A percentile compares a stretch with the other conserved stretches of the same genome.
phyloP scores from a whole-genome alignment of 331 rosid genomes.

The Stylosanthes scabra region DNA sequence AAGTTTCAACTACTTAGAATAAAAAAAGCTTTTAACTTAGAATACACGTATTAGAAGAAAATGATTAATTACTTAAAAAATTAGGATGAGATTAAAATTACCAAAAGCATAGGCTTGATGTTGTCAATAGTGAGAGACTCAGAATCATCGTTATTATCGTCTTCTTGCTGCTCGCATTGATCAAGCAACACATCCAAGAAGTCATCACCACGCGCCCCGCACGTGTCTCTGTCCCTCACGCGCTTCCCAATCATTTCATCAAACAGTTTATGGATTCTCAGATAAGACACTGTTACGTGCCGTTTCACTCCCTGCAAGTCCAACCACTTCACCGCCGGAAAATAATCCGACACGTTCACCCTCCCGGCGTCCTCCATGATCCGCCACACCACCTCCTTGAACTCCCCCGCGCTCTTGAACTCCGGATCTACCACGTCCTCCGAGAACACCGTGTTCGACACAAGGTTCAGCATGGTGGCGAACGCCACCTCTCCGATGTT shows the following conservation, averaged over 20 bases:
- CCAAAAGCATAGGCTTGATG: slow-evolving; percentile 63
- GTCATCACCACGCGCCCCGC: slow-evolving; percentile 27
- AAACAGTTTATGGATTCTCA: slow-evolving; percentile 51
- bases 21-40: no score
- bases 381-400: slow-evolving; percentile 61
- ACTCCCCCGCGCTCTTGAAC: slow-evolving; percentile 52
- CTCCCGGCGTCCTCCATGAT: slow-evolving; percentile 63
- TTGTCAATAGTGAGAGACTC: slow-evolving; percentile 42
- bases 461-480: slow-evolving; percentile 55
- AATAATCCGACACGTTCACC: slow-evolving; percentile 53
- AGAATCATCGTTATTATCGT: background rate
- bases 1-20: no score
- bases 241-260: slow-evolving; percentile 47
- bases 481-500: slow-evolving; percentile 51
- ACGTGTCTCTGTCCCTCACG: slow-evolving; percentile 17
- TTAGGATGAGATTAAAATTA: slow-evolving; percentile 3
- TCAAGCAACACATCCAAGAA: slow-evolving; percentile 60
- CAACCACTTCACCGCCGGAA: slow-evolving; percentile 45
- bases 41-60: no score
- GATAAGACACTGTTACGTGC: slow-evolving; percentile 52
- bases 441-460: slow-evolving; percentile 60
- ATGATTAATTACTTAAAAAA: no score
- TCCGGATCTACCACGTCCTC: slow-evolving; percentile 54
- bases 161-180: slow-evolving; percentile 36
- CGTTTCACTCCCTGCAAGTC: slow-evolving; percentile 57